A percentile compares a stretch with the other conserved stretches of the same genome.
These are phyloP conservation scores for Lecanicillium sp. DNA, from an alignment of 2,329 filamentous ascomycete species.

Conservation along the genomic window DNA sequence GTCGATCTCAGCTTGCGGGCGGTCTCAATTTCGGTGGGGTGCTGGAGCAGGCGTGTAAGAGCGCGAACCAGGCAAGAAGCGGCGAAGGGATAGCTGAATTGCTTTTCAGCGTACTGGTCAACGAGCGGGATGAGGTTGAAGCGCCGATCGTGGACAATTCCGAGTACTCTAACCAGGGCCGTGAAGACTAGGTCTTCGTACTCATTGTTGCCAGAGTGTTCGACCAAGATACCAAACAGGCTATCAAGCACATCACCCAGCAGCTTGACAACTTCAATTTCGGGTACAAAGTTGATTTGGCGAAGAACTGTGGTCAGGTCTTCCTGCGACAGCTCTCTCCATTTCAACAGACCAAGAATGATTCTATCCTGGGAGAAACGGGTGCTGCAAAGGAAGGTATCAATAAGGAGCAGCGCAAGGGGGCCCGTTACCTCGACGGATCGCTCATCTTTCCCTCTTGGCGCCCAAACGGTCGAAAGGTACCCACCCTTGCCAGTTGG, in stretches of 20 bases:
- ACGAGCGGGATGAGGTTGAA: constrained; percentile 90
- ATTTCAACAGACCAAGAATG: constrained; percentile 76
- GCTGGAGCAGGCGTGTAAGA: constrained; percentile 75
- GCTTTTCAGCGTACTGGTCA: constrained; percentile 80
- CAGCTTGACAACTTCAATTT: constrained; percentile 96
- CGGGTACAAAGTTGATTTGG: constrained; percentile 85
- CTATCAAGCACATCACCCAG: constrained; percentile 83
- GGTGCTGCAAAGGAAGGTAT: constrained; percentile 90
- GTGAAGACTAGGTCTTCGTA: constrained; percentile 92
- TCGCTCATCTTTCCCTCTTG: constrained; percentile 58
- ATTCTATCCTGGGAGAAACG: constrained; percentile 88
- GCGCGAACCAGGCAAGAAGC: constrained; percentile 83
- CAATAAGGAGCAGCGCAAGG: constrained; percentile 69
- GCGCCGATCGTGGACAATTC: constrained; percentile 88
- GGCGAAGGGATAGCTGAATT: constrained; percentile 90
- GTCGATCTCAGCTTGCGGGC: constrained; percentile 82
- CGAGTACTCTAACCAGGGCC: constrained; percentile 79
- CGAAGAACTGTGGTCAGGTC: constrained; percentile 70
- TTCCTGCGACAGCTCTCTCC: constrained; percentile 69
- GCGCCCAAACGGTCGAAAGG: constrained; percentile 73
- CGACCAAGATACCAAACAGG: constrained; percentile 84
- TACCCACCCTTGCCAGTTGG: constrained; percentile 76
- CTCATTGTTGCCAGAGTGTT: constrained; percentile 85
- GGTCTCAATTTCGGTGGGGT: constrained; percentile 74
- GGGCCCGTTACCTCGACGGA: constrained; percentile 72